phyloP scores from a whole-genome alignment of 2,329 filamentous ascomycete genomes.

The Metarhizium humberi region DNA sequence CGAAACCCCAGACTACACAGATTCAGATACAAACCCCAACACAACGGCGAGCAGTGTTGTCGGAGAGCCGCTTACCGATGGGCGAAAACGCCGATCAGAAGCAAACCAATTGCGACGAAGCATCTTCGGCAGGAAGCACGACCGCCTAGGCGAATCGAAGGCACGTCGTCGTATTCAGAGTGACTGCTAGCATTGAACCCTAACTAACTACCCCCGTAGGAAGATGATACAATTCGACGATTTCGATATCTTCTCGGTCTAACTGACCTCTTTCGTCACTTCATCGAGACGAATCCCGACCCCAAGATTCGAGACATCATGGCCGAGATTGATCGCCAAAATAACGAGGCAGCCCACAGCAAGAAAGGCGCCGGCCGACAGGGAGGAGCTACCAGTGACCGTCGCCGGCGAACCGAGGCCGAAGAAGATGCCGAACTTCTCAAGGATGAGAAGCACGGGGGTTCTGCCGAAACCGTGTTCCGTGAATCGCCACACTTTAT shows the following conservation, averaged over 20 bases:
- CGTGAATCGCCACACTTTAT: conserved; percentile 90
- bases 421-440: conserved; percentile 89
- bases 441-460: conserved; percentile 82
- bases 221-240: conserved; percentile 88
- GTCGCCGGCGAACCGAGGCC: conserved; percentile 83
- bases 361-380: conserved; percentile 72
- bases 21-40: conserved; percentile 58
- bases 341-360: conserved; percentile 60
- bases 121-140: conserved; percentile 92
- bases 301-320: conserved; percentile 92
- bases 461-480: conserved; percentile 81
- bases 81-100: conserved; percentile 76
- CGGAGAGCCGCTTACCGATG: conserved; percentile 66
- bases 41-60: conserved; percentile 75
- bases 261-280: conserved; percentile 95
- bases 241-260: conserved; percentile 92
- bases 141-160: conserved; percentile 85
- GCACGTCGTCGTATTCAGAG: conserved; percentile 33
- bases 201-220: conserved; percentile 38
- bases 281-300: conserved; percentile 95
- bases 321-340: conserved; percentile 87
- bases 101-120: conserved; percentile 83
- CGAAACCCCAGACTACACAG: conserved; percentile 57
- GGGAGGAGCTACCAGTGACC: conserved; percentile 71
- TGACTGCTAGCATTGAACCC: not conserved